These are phyloP conservation scores for Chrysopogon serrulatus DNA, from an alignment of 176 grass and related monocot genomes.

Conservation along the genomic window DNA sequence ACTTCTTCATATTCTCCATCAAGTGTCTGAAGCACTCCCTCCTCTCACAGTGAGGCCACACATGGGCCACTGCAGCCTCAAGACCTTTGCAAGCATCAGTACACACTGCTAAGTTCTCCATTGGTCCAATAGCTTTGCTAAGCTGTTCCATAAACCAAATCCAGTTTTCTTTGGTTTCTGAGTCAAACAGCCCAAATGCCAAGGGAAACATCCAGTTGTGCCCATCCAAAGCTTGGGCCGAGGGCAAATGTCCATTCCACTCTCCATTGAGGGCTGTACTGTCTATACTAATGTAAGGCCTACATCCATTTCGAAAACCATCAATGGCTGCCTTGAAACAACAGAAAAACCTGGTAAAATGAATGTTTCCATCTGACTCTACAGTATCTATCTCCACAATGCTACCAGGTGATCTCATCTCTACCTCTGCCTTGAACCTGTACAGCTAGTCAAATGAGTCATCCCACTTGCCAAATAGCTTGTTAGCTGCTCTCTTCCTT, in stretches of 20 bases:
- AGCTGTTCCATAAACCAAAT: neutral
- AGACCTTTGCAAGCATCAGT: neutral
- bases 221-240: neutral
- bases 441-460: neutral
- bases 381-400: neutral
- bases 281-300: neutral
- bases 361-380: neutral
- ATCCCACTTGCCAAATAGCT: neutral
- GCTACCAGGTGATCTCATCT: neutral
- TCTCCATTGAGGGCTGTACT: neutral
- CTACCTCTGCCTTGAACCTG: neutral
- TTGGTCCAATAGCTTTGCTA: neutral
- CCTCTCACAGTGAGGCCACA: neutral
- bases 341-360: neutral
- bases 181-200: neutral
- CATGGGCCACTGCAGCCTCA: neutral
- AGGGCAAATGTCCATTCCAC: neutral
- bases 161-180: neutral
- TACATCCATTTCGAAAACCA: neutral
- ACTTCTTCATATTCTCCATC: no score
- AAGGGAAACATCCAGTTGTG: neutral
- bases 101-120: neutral
- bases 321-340: neutral
- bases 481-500: accelerated
- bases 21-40: neutral